A percentile compares a stretch with the other conserved stretches of the same genome.
Evolutionary conservation across 2,329 filamentous ascomycete genomes (phyloP).

Genomic region (Fulvia fulva): DNA sequence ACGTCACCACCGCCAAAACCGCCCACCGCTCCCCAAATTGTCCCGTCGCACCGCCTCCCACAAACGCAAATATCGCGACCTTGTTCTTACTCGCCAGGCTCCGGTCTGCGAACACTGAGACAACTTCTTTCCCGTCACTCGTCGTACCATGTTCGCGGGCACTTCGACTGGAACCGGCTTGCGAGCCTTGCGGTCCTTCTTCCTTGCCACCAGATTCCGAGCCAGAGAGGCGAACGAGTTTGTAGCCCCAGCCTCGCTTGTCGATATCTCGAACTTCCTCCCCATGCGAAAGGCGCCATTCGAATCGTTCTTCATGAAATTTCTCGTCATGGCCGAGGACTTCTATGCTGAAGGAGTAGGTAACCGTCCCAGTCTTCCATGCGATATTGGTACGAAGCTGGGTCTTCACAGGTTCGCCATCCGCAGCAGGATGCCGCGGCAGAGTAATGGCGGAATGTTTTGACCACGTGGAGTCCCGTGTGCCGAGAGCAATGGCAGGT

Average conservation of each 20-base stretch:
- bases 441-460: constrained; percentile 8
- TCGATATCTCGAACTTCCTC: constrained; percentile 17
- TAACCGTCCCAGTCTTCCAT: constrained; percentile 1
- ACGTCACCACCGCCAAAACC: constrained; percentile 15
- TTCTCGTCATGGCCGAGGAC: constrained; percentile 8
- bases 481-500: constrained; percentile 4
- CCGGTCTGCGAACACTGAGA: constrained; percentile 21
- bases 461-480: constrained; percentile 3
- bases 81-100: constrained; percentile 18
- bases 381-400: constrained; percentile 4
- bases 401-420: not conserved
- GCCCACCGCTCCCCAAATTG: constrained; percentile 16
- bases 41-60: constrained; percentile 11
- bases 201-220: not conserved
- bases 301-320: constrained; percentile 11
- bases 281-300: constrained; percentile 19
- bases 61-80: constrained; percentile 16
- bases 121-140: constrained; percentile 20
- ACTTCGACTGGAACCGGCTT: constrained; percentile 7
- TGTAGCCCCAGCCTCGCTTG: constrained; percentile 15
- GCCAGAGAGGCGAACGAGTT: constrained; percentile 15
- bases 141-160: not conserved
- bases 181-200: constrained; percentile 5
- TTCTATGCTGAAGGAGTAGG: constrained; percentile 8
- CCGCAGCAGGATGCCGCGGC: constrained; percentile 5